Evolutionary conservation across 2,329 filamentous ascomycete species (phyloP).

Genomic region (Penicillium sp.): DNA sequence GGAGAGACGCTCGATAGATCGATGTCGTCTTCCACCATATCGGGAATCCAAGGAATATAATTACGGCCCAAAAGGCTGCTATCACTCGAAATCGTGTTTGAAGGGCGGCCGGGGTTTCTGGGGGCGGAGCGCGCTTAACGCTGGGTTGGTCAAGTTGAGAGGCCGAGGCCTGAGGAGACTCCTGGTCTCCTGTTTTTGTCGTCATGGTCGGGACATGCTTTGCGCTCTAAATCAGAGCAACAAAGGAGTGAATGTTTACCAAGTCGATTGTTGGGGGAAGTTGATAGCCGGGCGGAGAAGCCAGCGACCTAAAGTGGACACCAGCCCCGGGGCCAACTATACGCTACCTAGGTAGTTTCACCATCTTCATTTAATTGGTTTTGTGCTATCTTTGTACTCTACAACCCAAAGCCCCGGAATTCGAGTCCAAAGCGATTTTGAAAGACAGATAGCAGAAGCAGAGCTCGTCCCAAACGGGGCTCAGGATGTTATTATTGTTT

Average conservation of each 20-base stretch:
- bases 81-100: slow-evolving; percentile 72
- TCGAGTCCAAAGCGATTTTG: too few relatives aligned
- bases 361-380: too few relatives aligned
- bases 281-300: slow-evolving; percentile 21
- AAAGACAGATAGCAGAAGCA: too few relatives aligned
- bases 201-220: slow-evolving; percentile 38
- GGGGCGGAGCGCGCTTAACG: slow-evolving; percentile 58
- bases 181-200: slow-evolving; percentile 27
- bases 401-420: too few relatives aligned
- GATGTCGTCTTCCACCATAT: slow-evolving; percentile 96
- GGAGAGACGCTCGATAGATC: slow-evolving; percentile 82
- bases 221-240: slow-evolving; percentile 8
- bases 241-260: slow-evolving; percentile 1
- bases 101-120: slow-evolving; percentile 69
- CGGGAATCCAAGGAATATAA: slow-evolving; percentile 77
- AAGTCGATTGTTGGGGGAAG: slow-evolving; percentile 13
- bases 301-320: slow-evolving; percentile 2
- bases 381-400: too few relatives aligned
- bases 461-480: too few relatives aligned
- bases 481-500: too few relatives aligned
- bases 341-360: too few relatives aligned
- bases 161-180: slow-evolving; percentile 24
- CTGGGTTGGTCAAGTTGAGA: slow-evolving; percentile 14
- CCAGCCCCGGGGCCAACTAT: not conserved
- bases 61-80: slow-evolving; percentile 85